Conservation (phyloP, 1,284 basidiomycete genomes). For the Sanghuangporus sanghuang region DNA sequence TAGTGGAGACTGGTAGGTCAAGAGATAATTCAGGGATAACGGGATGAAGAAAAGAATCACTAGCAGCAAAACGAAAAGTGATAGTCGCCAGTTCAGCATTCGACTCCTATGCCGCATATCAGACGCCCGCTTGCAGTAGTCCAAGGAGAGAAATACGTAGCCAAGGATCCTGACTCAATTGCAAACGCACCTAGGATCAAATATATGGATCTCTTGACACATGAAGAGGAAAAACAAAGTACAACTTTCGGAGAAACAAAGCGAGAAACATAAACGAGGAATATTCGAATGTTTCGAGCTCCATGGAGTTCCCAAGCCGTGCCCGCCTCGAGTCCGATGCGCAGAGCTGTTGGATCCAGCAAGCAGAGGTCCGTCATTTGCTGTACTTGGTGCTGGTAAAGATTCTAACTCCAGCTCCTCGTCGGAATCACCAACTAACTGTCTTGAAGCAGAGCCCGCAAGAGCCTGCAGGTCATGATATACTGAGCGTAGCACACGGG, state of each 20-base stretch:
- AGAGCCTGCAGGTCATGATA: slow-evolving; percentile 50
- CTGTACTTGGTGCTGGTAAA: slow-evolving; percentile 6
- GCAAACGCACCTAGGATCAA: slow-evolving; percentile 45
- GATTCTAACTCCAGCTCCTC: slow-evolving; percentile 12
- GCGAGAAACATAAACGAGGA: slow-evolving; percentile 51
- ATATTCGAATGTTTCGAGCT: slow-evolving; percentile 40
- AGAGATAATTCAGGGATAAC: slow-evolving; percentile 51
- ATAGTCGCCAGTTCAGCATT: slow-evolving; percentile 57
- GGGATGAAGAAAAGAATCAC: slow-evolving; percentile 60
- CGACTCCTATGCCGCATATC: slow-evolving; percentile 40
- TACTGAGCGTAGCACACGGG: slow-evolving; percentile 46
- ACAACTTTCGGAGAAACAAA: slow-evolving; percentile 65
- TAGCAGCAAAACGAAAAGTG: slow-evolving; percentile 49
- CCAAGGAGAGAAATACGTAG: neutral
- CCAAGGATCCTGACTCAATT: neutral
- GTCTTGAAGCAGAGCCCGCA: slow-evolving; percentile 27
- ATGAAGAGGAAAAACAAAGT: slow-evolving; percentile 63
- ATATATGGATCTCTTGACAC: slow-evolving; percentile 51
- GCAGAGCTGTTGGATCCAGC: neutral
- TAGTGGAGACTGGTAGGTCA: slow-evolving; percentile 33
- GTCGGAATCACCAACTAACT: slow-evolving; percentile 24
- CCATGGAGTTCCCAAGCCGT: neutral
- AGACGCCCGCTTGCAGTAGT: neutral
- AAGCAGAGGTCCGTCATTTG: neutral
- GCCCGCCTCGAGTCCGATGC: neutral